These are phyloP conservation scores for Ormosia emarginata DNA, from an alignment of 306 rosid genomes.

Conservation along the genomic window DNA sequence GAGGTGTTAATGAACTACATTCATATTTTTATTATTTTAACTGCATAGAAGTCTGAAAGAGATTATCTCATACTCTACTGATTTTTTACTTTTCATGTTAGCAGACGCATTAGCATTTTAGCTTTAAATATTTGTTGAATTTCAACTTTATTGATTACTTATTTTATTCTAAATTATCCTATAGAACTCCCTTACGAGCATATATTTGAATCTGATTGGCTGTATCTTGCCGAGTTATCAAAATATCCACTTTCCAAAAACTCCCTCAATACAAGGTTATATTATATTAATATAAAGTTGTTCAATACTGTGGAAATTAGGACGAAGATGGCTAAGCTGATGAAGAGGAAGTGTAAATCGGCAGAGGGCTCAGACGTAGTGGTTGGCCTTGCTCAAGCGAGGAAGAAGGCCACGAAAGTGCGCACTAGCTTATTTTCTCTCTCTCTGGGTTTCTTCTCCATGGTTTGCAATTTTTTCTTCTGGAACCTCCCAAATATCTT, in stretches of 20 bases:
- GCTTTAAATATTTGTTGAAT: constrained; percentile 3
- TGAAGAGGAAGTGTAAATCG: no score
- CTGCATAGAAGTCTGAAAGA: neutral
- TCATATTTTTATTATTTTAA: neutral
- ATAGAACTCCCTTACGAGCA: constrained; percentile 75
- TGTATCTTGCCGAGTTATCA: constrained; percentile 65
- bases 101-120: neutral
- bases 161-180: neutral
- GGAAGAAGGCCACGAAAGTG: no score
- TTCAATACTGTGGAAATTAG: no score
- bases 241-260: constrained; percentile 24
- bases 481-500: no score
- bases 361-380: no score
- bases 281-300: neutral
- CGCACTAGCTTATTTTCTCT: no score
- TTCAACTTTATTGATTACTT: neutral
- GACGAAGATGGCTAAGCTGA: no score
- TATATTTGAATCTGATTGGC: constrained; percentile 69
- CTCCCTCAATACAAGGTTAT: constrained; percentile 15
- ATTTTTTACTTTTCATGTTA: neutral
- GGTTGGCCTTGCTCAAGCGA: no score
- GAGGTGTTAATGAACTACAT: no score
- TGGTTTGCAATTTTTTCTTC: no score
- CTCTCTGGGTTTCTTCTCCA: no score
- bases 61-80: neutral